Conservation (phyloP, 140 eudicot genomes). For the Cichorium intybus region DNA sequence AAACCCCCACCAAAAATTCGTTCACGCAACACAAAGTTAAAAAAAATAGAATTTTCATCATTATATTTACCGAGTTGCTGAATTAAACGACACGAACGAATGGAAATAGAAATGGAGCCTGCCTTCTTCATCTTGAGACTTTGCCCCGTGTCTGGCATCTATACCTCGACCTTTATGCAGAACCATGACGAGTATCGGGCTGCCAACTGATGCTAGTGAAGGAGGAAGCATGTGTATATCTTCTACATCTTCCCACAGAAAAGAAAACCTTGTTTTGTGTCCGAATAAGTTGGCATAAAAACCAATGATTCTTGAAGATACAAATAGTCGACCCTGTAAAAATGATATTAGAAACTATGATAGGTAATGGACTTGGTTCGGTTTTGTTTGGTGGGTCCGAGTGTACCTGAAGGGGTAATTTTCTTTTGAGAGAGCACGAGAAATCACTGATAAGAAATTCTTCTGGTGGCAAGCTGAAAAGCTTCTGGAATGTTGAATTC, state of each 20-base stretch:
- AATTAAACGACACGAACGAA: conserved; percentile 77
- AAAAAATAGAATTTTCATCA: neutral
- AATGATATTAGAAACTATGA: neutral
- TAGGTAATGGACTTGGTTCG: neutral
- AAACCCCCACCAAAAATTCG: neutral
- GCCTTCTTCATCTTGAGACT: conserved; percentile 78
- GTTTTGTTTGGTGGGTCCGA: neutral
- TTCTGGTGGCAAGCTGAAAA: conserved; percentile 85
- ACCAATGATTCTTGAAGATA: conserved; percentile 87
- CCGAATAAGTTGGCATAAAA: conserved; percentile 88
- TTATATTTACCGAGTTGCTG: conserved; percentile 64
- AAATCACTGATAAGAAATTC: conserved; percentile 89
- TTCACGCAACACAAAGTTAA: neutral
- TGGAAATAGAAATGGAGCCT: conserved; percentile 76
- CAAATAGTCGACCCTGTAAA: conserved; percentile 77
- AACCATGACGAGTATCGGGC: conserved; percentile 69
- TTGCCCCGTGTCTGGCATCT: conserved; percentile 91
- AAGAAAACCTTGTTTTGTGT: conserved; percentile 72
- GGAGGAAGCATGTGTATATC: conserved; percentile 83
- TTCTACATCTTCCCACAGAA: conserved; percentile 93
- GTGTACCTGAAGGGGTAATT: conserved; percentile 82
- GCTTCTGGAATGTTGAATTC: conserved; percentile 75
- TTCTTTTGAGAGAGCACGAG: conserved; percentile 83
- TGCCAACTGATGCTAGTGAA: conserved; percentile 72
- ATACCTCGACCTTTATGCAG: conserved; percentile 75